Conservation (phyloP, 2,329 filamentous ascomycete genomes). For the Colletotrichum sp. region DNA sequence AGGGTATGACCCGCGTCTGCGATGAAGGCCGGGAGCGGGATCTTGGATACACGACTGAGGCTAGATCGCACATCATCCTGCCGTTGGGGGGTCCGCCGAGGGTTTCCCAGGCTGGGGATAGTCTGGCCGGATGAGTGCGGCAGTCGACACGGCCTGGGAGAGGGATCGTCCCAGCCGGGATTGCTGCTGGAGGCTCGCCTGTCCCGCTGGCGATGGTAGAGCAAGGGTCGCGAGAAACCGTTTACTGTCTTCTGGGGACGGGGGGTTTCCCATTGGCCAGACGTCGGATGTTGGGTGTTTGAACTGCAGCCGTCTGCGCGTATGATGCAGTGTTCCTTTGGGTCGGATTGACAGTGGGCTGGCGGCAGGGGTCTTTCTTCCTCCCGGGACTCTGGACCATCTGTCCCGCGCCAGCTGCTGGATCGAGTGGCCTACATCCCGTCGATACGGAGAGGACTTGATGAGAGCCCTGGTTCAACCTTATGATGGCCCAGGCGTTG, state of each 20-base stretch:
- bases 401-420: neutral
- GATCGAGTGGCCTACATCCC: neutral
- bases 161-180: neutral
- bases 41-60: neutral
- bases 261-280: neutral
- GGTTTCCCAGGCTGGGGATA: neutral
- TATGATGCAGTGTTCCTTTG: neutral
- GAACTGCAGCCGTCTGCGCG: neutral
- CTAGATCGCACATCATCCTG: neutral
- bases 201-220: neutral
- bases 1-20: neutral
- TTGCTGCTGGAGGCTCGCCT: neutral
- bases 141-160: neutral
- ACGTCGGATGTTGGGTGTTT: neutral
- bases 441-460: neutral
- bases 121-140: neutral
- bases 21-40: neutral
- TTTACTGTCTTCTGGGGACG: conserved; percentile 4
- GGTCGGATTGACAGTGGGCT: neutral
- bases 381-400: neutral
- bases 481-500: neutral
- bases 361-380: neutral
- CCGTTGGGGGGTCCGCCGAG: neutral
- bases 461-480: neutral
- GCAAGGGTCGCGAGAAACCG: neutral